Evolutionary conservation across 1,284 basidiomycete genomes (phyloP), one percentile per base, ranked within the genome.

Genomic region (Tilletia indica): DNA sequence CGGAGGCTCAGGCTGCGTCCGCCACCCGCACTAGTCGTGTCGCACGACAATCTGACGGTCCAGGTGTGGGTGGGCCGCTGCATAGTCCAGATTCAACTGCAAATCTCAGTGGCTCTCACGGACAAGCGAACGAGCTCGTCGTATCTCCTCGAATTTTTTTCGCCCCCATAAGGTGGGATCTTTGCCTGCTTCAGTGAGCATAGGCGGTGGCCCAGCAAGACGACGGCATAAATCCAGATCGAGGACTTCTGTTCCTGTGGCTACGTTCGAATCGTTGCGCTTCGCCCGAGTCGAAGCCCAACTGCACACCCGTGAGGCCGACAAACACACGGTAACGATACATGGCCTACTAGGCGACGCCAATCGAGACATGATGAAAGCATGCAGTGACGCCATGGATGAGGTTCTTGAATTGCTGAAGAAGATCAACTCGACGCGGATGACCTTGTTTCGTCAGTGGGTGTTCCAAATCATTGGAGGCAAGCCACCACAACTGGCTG

Each of bases 221-320:
- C 36, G 70, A 72, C 0, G 61, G 51, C 21, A 19, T 19, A 54
- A 54, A 25, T 54, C 51, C 34, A 64, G 39, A 21, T 12, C 61
- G 6, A 8, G 16, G 19, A 38, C 34, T n/a, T 12, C 61, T 21
- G 74, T 75, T 2, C 78, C 79, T 31, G 80, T 82, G 12, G 80
- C 77, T 56, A 74, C 77, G n/a, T 82, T 79, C 77, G 80, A 80
- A 58, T 76, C 74, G 2, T 74, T 82, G 67, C 76, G 80, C 38
- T 79, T 76, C 64, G 72, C 78, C 16, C 72, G 75, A 25, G 66
- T 82, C 45, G 80, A 82, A 49, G 71, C 74, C 4, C 73, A 73
- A 34, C 71, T 82, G 31, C 80, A 82, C 64, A 77, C 75, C 3
- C 36, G 72, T 6, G 68, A 70, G 4, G 66, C 73, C 39, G 76